Conservation (phyloP, 2,329 filamentous ascomycete species). For the Aspergillus sojae region DNA sequence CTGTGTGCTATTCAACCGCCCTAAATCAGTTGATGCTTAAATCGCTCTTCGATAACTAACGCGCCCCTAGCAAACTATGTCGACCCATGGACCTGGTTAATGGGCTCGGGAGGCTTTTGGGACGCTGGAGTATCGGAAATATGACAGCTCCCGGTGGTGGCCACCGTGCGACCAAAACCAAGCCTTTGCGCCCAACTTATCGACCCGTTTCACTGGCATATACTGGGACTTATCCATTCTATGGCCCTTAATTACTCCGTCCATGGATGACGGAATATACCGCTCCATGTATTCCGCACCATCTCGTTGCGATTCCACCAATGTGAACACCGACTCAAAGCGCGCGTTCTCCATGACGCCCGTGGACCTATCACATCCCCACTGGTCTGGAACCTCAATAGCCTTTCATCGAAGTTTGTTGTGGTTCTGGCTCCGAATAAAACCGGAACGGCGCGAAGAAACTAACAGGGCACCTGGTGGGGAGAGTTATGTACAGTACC, state of each 20-base stretch:
- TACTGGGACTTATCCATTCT: not conserved
- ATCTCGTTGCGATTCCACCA: not conserved
- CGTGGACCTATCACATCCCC: slow-evolving; percentile 24
- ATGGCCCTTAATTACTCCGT: not conserved
- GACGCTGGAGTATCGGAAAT: not conserved
- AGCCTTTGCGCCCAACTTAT: not conserved
- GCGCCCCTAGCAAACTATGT: not conserved
- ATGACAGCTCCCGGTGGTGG: not conserved
- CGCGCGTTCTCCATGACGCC: slow-evolving; percentile 6
- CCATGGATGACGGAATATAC: not conserved
- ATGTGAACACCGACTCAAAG: not conserved
- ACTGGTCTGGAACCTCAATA: slow-evolving; percentile 18
- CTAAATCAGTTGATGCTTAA: not conserved
- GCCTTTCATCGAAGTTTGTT: slow-evolving; percentile 6
- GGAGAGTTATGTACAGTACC: not conserved
- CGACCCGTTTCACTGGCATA: not conserved
- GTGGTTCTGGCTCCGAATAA: slow-evolving; percentile 11
- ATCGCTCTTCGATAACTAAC: not conserved
- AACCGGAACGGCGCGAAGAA: slow-evolving; percentile 7
- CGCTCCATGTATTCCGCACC: not conserved
- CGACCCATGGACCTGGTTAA: slow-evolving; percentile 10
- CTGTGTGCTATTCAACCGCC: not conserved
- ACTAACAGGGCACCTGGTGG: slow-evolving; percentile 1
- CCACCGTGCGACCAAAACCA: not conserved
- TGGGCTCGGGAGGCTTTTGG: slow-evolving; percentile 13